Conservation (phyloP, 2,329 filamentous ascomycete genomes). For the Chaetomium olivaceum region DNA sequence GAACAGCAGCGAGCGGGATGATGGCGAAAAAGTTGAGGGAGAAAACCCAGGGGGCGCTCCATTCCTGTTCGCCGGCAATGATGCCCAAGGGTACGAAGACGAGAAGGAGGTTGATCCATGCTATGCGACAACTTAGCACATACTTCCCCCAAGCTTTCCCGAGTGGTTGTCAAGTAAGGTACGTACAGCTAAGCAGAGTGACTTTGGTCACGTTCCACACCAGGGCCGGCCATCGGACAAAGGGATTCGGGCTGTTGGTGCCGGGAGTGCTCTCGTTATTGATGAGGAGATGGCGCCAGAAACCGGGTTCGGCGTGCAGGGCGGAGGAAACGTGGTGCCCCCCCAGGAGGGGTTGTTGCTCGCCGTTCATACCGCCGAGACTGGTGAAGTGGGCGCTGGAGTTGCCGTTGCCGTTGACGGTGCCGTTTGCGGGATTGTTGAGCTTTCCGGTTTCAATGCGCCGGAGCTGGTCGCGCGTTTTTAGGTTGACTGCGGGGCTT, state of each 20-base stretch:
- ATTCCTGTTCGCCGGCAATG: conserved; percentile 60
- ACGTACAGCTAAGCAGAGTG: conserved; percentile 60
- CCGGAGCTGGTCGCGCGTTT: conserved; percentile 34
- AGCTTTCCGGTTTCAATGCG: conserved; percentile 25
- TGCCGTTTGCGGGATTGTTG: neutral
- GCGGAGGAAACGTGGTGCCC: conserved; percentile 11
- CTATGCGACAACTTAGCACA: conserved; percentile 37
- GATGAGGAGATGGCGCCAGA: conserved; percentile 47
- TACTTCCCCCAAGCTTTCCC: neutral
- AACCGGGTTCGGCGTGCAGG: conserved; percentile 25
- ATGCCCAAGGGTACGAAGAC: conserved; percentile 75
- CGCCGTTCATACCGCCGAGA: conserved; percentile 23
- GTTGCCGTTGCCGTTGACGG: conserved; percentile 13
- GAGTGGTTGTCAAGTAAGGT: neutral
- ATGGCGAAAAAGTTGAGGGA: conserved; percentile 80
- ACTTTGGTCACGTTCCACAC: conserved; percentile 59
- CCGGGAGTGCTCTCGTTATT: conserved; percentile 54
- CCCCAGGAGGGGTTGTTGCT: conserved; percentile 28
- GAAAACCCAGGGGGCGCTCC: conserved; percentile 69
- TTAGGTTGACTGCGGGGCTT: conserved; percentile 34
- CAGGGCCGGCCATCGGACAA: conserved; percentile 49
- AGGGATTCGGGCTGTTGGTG: conserved; percentile 48
- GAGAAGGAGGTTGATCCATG: conserved; percentile 68
- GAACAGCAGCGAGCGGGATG: conserved; percentile 70
- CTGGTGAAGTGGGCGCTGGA: conserved; percentile 3